Base-by-base conservation (phyloP, 139 green algal genomes). In the Closterium sp. region DNA sequence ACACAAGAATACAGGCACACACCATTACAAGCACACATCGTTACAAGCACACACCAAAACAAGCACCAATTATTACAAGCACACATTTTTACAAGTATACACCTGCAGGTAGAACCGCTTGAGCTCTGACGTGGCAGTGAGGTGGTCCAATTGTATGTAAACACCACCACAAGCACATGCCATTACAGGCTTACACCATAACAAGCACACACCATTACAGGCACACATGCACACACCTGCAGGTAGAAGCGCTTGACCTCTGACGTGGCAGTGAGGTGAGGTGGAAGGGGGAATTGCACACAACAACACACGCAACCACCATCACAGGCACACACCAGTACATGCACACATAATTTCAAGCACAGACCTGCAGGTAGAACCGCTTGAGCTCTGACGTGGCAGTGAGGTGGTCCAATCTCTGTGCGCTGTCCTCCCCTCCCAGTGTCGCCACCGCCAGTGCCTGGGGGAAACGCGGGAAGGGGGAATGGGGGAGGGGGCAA, bases 341-440 rank as follows among this genome's bases (percentile, higher is more conserved):
- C 73, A 31, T 9, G 7, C 73, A n/a, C n/a, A n/a, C n/a, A n/a
- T n/a, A n/a, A n/a, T n/a, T n/a, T 86, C 27, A 28, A 10, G 79
- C 42, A 62, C 91, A 79, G 1, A 90, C 91, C 85, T 93, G 92
- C 24, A 95, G 96, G 95, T 99, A 99, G 95, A 99, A 99, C 21
- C 95, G 91, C 31, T 94, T 91, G 34, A 96, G 95, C 3, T 95
- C 92, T 0, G 95, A 95, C 28, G n/a, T 79, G 22, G 86, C 73
- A 29, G 95, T 95, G 93, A 98, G 79, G 11, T 91, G 92, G 85
- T 96, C 93, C 22, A 95, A 13, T 31, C 88, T 45, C 94, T 96
- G 95, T 13, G 88, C 95, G 24, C 94, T 93, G 34, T 86, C 50
- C n/a, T 95, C 92, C 19, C 92, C 86, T 27, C 95, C 95, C 9